Evolutionary conservation across 768 basidiomycete genomes (phyloP).

Genomic region (Dentipellis sp.): DNA sequence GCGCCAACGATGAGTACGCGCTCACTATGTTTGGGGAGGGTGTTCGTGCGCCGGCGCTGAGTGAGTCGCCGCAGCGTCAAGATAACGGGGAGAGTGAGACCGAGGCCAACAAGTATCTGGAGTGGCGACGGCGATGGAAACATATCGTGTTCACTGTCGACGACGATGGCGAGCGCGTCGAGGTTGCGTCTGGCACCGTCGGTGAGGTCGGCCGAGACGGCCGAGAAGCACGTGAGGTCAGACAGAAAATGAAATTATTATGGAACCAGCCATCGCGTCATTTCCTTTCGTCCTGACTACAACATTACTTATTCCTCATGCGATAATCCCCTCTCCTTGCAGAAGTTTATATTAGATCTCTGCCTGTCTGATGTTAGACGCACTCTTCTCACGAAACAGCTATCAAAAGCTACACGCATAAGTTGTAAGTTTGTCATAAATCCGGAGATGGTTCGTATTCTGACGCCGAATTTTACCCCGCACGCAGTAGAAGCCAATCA

Average conservation of each 20-base stretch:
- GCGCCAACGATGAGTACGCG: conserved; percentile 79
- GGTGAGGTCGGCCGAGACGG: not conserved
- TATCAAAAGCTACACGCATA: too few relatives aligned
- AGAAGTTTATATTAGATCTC: too few relatives aligned
- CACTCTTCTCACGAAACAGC: too few relatives aligned
- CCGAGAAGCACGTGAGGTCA: not conserved
- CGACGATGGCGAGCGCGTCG: not conserved
- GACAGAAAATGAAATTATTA: not conserved
- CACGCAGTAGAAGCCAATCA: conserved; percentile 3
- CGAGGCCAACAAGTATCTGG: not conserved
- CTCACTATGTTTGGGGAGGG: conserved; percentile 40
- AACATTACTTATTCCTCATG: too few relatives aligned
- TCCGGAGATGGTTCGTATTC: too few relatives aligned
- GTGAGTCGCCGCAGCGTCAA: not conserved
- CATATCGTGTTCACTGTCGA: not conserved
- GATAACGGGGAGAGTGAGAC: not conserved
- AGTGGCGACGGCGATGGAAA: too few relatives aligned
- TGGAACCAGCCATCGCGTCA: too few relatives aligned
- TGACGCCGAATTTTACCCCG: too few relatives aligned
- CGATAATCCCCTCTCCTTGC: too few relatives aligned
- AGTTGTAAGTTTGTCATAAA: too few relatives aligned
- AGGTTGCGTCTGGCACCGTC: not conserved
- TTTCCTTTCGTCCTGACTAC: too few relatives aligned
- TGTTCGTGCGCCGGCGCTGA: conserved; percentile 21
- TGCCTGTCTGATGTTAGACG: too few relatives aligned